Evolutionary conservation across 2,329 filamentous ascomycete genomes (phyloP).

Genomic region (Ambrosiella beaveri): DNA sequence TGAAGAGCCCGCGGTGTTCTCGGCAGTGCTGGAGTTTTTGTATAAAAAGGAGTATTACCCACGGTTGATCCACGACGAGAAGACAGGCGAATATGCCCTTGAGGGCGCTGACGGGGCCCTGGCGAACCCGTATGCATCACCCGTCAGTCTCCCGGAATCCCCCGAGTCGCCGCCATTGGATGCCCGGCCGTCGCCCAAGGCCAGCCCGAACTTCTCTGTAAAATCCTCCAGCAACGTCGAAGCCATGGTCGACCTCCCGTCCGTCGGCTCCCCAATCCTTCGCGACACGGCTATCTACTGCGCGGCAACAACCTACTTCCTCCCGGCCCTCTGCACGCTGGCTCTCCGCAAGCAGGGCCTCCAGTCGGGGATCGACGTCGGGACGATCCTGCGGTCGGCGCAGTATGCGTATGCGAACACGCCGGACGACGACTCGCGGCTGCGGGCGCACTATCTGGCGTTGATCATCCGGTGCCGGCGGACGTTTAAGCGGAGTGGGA

Average conservation of each 20-base stretch:
- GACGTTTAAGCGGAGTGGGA: slow-evolving; percentile 95
- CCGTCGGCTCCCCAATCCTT: slow-evolving; percentile 59
- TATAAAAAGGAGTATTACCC: slow-evolving; percentile 97
- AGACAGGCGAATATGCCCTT: slow-evolving; percentile 74
- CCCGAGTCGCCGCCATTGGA: not conserved
- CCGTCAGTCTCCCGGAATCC: not conserved
- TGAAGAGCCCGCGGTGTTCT: slow-evolving; percentile 84
- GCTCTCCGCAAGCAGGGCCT: slow-evolving; percentile 88
- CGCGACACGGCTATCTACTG: slow-evolving; percentile 93
- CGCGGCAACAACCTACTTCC: slow-evolving; percentile 71
- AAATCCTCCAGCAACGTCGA: slow-evolving; percentile 23
- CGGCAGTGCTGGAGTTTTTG: slow-evolving; percentile 84
- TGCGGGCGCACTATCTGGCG: slow-evolving; percentile 93
- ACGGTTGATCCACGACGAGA: slow-evolving; percentile 71
- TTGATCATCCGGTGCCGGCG: slow-evolving; percentile 94
- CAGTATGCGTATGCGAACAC: slow-evolving; percentile 94
- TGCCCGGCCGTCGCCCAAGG: not conserved
- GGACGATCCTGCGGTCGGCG: slow-evolving; percentile 76
- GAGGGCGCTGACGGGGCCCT: slow-evolving; percentile 44
- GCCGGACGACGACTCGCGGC: slow-evolving; percentile 75
- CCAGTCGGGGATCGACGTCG: slow-evolving; percentile 81
- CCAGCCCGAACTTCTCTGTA: not conserved
- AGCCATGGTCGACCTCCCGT: slow-evolving; percentile 61
- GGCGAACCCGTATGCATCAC: slow-evolving; percentile 30
- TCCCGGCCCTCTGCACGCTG: slow-evolving; percentile 83